These are phyloP conservation scores for Xylaria sp. DNA, from an alignment of 2,329 filamentous ascomycete genomes.

Conservation along the genomic window DNA sequence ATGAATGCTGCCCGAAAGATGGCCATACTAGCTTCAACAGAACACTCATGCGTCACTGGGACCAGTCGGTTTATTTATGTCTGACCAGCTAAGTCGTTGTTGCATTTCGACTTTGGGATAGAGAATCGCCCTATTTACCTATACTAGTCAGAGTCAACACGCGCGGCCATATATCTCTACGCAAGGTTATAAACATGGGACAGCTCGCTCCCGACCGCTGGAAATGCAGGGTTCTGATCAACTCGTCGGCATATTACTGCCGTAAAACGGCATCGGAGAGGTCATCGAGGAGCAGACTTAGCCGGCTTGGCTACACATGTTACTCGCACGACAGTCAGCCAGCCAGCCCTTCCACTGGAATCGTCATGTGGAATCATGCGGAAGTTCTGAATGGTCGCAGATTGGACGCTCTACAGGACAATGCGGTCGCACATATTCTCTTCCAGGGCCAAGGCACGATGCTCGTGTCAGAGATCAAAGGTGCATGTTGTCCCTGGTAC, in stretches of 20 bases:
- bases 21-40: constrained; percentile 3
- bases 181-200: constrained; percentile 12
- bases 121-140: constrained; percentile 22
- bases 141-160: constrained; percentile 3
- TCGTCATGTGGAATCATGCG: constrained; percentile 15
- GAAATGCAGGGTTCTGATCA: constrained; percentile 10
- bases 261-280: constrained; percentile 3
- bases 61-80: constrained; percentile 2
- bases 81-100: neutral
- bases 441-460: constrained; percentile 9
- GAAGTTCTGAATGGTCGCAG: constrained; percentile 11
- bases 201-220: constrained; percentile 3
- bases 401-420: constrained; percentile 2
- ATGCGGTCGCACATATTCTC: constrained; percentile 22
- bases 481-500: constrained; percentile 23
- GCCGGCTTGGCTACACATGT: constrained; percentile 3
- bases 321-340: constrained; percentile 14
- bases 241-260: constrained; percentile 1
- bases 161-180: constrained; percentile 17
- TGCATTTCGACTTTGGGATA: neutral
- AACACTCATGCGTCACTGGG: constrained; percentile 15
- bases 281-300: constrained; percentile 3
- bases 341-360: constrained; percentile 1
- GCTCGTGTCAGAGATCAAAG: constrained; percentile 12
- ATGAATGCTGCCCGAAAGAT: constrained; percentile 24